Evolutionary conservation across 306 rosid genomes (phyloP), one percentile per base, ranked within the genome.

Genomic region (Dryas alaskensis): DNA sequence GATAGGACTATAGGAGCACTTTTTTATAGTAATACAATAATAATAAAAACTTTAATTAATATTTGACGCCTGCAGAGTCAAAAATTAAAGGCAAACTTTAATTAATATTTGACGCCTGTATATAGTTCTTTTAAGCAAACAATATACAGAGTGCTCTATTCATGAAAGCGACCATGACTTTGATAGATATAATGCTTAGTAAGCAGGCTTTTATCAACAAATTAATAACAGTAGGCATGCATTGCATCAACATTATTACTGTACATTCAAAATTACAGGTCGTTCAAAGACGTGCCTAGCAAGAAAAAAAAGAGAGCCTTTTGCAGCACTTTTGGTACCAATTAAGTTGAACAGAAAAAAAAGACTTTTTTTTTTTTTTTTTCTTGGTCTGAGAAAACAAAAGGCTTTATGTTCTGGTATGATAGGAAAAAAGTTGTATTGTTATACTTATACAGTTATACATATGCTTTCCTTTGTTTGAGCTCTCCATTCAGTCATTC

Each of bases 161-260:
- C 53, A 14, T 25, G 67, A 27, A 46, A 45, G 46, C 0, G 13
- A 27, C 51, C 58, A 8, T 22, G 47, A 45, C 76, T 58, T 69
- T 37, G 16, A 69, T 69, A 31, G 42, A 67, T 13, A 10, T 13
- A 67, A 13, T 27, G 71, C 57, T 66, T 47, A 49, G 49, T 3
- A 5, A 16, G 31, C 61, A 51, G 48, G 48, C 73, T 69, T 71
- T 72, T 72, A 72, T 72, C 67, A 58, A 65, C n/a, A 10, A 65
- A 50, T 55, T 4, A 72, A 50, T 50, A 44, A 58, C 45, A 58
- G 37, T 31, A 31, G 57, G 46, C 47, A 45, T 59, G 25, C 63
- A 14, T 63, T 49, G 43, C 7, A 63, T 42, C 16, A 65, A 60
- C 65, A 44, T 40, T 42, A 14, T 19, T 43, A 6, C 11, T 39